Base-by-base conservation (phyloP, 306 rosid genomes). In the Cicer yamashitae region DNA sequence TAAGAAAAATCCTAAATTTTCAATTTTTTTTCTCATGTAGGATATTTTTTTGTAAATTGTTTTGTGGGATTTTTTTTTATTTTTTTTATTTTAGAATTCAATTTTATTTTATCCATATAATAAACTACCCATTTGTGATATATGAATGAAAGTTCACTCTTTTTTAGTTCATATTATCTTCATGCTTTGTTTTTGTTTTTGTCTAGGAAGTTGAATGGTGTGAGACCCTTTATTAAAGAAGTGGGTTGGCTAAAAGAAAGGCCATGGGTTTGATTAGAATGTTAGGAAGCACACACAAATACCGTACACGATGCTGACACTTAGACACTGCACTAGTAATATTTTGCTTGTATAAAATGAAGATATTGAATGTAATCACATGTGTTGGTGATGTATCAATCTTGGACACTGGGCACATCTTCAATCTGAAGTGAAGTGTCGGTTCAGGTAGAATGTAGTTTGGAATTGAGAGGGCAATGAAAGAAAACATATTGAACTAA, bases 221-320 rank as follows among this genome's bases (percentile, higher is more conserved):
- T 65, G 64, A 53, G 37, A 64, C 40, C 48, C 45, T 69, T 45
- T 43, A 69, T 6, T 59, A 69, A 59, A 54, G 34, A 59, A 73
- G 47, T 75, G 20, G 34, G 34, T 30, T 30, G 34, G 34, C 34
- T 30, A 30, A 30, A 30, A 3, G 34, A 30, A 30, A 30, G 34
- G 34, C 5, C 34, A 30, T 30, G 34, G 34, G 5, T 30, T 30
- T 30, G 34, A 30, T 30, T 30, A 30, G 34, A 30, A 30, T 30
- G 34, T 0, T 30, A 30, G 34, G 34, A 30, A 30, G 34, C 0
- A 30, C 34, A 30, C 34, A 30, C 34, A 30, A 30, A 30, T 30
- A 30, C 34, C 4, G 5, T 3, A 30, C 5, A 30, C 4, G 34
- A 30, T 3, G 0, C 30, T 2, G 3, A 25, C 34, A 30, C 34